These are phyloP conservation scores for Chalaropsis ovoidea DNA, from an alignment of 2,329 filamentous ascomycete genomes.

Conservation along the genomic window DNA sequence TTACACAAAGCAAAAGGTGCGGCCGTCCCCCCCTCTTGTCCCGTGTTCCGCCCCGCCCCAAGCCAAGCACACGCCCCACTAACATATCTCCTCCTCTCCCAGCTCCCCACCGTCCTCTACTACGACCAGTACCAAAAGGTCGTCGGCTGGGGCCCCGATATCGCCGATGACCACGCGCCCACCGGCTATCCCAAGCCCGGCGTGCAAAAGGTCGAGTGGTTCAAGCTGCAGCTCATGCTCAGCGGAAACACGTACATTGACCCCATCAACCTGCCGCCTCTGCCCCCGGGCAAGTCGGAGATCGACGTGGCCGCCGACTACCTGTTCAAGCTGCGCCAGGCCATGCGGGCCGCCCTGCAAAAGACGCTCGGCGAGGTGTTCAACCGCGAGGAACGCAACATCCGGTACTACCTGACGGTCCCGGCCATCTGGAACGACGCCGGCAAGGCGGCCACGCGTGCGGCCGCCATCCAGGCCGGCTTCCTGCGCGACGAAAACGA, in stretches of 20 bases:
- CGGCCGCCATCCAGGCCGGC: conserved; percentile 90
- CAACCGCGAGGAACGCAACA: conserved; percentile 95
- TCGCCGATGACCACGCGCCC: conserved; percentile 88
- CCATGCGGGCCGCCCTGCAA: conserved; percentile 89
- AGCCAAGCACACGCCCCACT: no score
- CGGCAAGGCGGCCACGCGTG: conserved; percentile 90
- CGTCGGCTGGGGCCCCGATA: conserved; percentile 98
- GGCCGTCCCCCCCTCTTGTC: neutral
- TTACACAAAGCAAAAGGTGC: no score
- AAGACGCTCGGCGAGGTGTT: conserved; percentile 97
- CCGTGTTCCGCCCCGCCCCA: no score
- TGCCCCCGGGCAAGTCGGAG: conserved; percentile 95
- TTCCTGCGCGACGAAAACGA: conserved; percentile 97
- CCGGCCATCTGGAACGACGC: conserved; percentile 99
- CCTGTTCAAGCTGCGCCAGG: conserved; percentile 93
- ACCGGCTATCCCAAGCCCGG: conserved; percentile 96
- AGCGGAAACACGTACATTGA: conserved; percentile 99
- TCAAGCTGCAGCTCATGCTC: conserved; percentile 97
- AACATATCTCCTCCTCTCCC: conserved; percentile 17
- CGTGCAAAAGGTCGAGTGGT: conserved; percentile 99
- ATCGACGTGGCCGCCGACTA: conserved; percentile 99
- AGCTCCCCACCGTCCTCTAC: conserved; percentile 99
- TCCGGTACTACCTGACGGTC: conserved; percentile 95
- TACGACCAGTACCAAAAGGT: conserved; percentile 99
- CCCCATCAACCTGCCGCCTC: conserved; percentile 93